phyloP scores from a whole-genome alignment of 1,284 basidiomycete species.

The Rhodotorula sp. region DNA sequence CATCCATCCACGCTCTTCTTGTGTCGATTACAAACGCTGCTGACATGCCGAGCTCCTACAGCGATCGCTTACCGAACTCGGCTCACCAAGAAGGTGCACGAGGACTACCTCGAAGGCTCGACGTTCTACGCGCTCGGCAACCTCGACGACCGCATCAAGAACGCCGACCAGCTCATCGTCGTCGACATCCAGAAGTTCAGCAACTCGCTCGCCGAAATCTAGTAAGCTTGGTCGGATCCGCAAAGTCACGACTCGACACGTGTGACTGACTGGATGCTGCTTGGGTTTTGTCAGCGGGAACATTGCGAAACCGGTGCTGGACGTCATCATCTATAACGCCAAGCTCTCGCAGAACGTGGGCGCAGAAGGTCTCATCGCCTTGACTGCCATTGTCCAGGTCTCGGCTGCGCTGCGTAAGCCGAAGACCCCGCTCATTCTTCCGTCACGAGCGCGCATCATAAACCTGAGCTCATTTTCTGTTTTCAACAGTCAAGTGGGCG shows the following conservation, averaged over 20 bases:
- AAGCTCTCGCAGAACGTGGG: conserved; percentile 92
- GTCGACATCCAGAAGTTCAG: conserved; percentile 95
- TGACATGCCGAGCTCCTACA: not conserved
- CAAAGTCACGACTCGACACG: not conserved
- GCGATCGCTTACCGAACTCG: conserved; percentile 88
- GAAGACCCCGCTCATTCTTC: not conserved
- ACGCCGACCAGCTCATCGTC: conserved; percentile 96
- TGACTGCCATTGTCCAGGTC: conserved; percentile 80
- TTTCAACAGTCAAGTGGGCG: conserved; percentile 65
- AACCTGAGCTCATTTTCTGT: not conserved
- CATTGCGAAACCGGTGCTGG: conserved; percentile 86
- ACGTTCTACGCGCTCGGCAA: conserved; percentile 90
- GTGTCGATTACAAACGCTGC: not conserved
- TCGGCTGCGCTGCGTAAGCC: conserved; percentile 69
- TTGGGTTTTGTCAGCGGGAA: conserved; percentile 57
- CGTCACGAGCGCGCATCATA: not conserved
- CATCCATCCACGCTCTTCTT: too few relatives aligned
- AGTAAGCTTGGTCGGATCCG: conserved; percentile 48
- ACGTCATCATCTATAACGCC: conserved; percentile 88
- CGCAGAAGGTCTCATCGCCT: conserved; percentile 82
- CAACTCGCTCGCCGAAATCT: conserved; percentile 86
- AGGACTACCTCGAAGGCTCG: conserved; percentile 76
- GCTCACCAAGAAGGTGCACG: conserved; percentile 78
- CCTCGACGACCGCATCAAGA: conserved; percentile 91
- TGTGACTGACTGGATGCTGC: not conserved